A percentile compares a stretch with the other conserved stretches of the same genome.
These are phyloP conservation scores for Entophlyctis luteolus DNA, from an alignment of 192 early-diverging fungal genomes.

Conservation along the genomic window DNA sequence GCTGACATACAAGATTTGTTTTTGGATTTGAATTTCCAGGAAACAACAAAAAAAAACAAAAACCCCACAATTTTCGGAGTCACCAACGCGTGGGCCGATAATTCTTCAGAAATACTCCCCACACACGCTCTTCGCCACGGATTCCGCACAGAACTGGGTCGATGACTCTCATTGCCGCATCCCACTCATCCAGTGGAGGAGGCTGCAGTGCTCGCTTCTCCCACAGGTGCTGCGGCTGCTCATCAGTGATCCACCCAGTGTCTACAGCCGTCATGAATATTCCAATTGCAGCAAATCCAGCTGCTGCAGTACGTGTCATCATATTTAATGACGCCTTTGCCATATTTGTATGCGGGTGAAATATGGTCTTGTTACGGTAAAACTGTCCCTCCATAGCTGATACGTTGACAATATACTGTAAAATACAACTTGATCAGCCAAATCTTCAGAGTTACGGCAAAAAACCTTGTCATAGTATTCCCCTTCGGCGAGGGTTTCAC, in stretches of 20 bases:
- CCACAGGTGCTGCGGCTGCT: slow-evolving; percentile 50
- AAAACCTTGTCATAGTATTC: slow-evolving; percentile 13
- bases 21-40: not conserved
- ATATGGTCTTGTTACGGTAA: slow-evolving; percentile 47
- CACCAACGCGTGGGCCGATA: slow-evolving; percentile 52
- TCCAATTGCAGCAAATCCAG: slow-evolving; percentile 38
- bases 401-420: slow-evolving; percentile 58
- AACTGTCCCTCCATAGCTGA: slow-evolving; percentile 61
- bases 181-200: slow-evolving; percentile 56
- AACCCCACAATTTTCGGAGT: too few species aligned
- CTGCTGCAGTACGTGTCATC: slow-evolving; percentile 54
- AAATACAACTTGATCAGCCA: too few species aligned
- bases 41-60: slow-evolving; percentile 12
- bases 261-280: slow-evolving; percentile 61
- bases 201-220: slow-evolving; percentile 38
- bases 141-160: slow-evolving; percentile 52
- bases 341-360: slow-evolving; percentile 51
- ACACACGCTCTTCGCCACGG: slow-evolving; percentile 44
- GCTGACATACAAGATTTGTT: slow-evolving; percentile 13
- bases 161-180: slow-evolving; percentile 51
- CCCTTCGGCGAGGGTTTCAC: slow-evolving; percentile 5
- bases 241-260: slow-evolving; percentile 61
- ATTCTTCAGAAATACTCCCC: slow-evolving; percentile 57
- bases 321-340: slow-evolving; percentile 54
- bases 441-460: too few species aligned